Conservation (phyloP, 1,284 basidiomycete species). For the Puccinia hordei region DNA sequence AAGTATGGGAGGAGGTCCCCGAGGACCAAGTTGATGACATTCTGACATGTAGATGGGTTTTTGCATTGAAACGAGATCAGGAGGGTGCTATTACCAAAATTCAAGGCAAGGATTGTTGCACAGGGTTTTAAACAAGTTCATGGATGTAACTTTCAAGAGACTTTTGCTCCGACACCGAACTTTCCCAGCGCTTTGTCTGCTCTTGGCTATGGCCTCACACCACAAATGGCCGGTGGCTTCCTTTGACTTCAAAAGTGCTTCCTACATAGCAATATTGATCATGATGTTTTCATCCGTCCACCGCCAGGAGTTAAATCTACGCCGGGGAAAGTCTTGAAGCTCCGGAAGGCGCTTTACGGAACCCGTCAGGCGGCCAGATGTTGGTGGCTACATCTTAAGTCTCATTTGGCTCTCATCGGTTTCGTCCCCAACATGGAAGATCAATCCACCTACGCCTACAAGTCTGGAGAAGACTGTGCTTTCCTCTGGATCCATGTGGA, state of each 20-base stretch:
- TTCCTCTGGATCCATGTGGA: slow-evolving; percentile 24
- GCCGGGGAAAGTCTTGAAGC: too few species aligned
- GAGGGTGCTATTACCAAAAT: too few species aligned
- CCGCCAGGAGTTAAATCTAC: too few species aligned
- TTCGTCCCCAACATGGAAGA: background rate
- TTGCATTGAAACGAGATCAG: too few species aligned
- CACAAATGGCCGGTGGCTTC: background rate
- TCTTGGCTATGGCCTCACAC: background rate
- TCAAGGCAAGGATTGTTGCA: too few species aligned
- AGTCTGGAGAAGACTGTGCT: background rate
- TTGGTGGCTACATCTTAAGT: slow-evolving; percentile 10
- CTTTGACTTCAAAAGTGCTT: slow-evolving; percentile 10
- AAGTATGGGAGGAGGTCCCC: background rate
- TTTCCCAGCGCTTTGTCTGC: background rate
- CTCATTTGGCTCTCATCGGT: background rate
- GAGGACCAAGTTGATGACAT: background rate
- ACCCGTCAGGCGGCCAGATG: too few species aligned
- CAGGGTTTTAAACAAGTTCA: too few species aligned
- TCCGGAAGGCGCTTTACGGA: too few species aligned
- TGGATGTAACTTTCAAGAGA: too few species aligned
- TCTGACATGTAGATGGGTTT: background rate
- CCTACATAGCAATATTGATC: too few species aligned
- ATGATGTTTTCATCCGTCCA: too few species aligned
- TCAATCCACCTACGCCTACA: background rate
- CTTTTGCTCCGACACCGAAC: too few species aligned